These are phyloP conservation scores for Petasospora fabianii DNA, from an alignment of 1,139 yeast genomes.

Conservation along the genomic window DNA sequence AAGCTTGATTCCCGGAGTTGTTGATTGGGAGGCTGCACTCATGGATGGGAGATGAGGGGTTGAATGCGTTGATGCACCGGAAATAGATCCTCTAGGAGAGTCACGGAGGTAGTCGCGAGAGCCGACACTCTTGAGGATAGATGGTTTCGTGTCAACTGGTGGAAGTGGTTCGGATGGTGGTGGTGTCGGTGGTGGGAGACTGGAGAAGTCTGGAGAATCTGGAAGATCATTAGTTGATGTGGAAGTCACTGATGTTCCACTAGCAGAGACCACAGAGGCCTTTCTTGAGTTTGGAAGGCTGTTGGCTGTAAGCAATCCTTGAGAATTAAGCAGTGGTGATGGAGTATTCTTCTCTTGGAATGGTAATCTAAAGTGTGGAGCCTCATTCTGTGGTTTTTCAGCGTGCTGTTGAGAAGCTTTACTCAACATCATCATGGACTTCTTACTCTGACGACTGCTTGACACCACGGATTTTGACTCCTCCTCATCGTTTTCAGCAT, in stretches of 20 bases:
- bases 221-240: slow-evolving; percentile 17
- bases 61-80: slow-evolving; percentile 20
- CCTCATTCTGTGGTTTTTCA: slow-evolving; percentile 18
- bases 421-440: slow-evolving; percentile 19
- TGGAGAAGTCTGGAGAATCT: slow-evolving; percentile 24
- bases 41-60: background rate
- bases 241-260: slow-evolving; percentile 28
- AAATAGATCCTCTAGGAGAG: slow-evolving; percentile 45
- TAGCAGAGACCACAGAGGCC: slow-evolving; percentile 31
- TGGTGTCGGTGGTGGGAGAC: slow-evolving; percentile 53
- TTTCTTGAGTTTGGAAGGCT: slow-evolving; percentile 27
- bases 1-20: slow-evolving; percentile 12
- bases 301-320: slow-evolving; percentile 1
- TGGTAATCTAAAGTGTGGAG: slow-evolving; percentile 27
- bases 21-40: background rate
- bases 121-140: slow-evolving; percentile 28
- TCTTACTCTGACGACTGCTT: slow-evolving; percentile 17
- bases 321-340: slow-evolving; percentile 3
- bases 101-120: slow-evolving; percentile 42
- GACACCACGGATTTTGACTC: slow-evolving; percentile 14
- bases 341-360: slow-evolving; percentile 22
- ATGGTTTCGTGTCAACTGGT: slow-evolving; percentile 10
- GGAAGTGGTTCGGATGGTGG: slow-evolving; percentile 54
- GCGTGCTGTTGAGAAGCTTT: slow-evolving; percentile 13
- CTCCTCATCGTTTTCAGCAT: slow-evolving; percentile 15